Conservation (phyloP, 2,329 filamentous ascomycete genomes). For the Stagonosporopsis tanaceti region DNA sequence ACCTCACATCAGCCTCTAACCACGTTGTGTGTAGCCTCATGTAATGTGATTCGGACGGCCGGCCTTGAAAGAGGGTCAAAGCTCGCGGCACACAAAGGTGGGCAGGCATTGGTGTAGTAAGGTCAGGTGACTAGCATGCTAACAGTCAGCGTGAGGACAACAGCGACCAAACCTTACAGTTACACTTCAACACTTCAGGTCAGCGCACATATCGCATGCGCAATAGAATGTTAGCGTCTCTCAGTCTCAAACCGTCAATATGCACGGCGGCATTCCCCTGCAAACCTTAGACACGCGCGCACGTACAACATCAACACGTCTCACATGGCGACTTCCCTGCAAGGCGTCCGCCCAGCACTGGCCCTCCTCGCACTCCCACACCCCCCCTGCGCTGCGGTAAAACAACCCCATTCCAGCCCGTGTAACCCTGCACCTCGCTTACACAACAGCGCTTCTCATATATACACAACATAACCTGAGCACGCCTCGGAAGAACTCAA, state of each 20-base stretch:
- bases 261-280: neutral
- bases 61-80: constrained; percentile 2
- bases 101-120: neutral
- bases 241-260: too few relatives aligned
- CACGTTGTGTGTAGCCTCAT: constrained; percentile 5
- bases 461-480: neutral
- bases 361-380: neutral
- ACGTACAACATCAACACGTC: constrained; percentile 8
- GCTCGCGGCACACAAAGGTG: neutral
- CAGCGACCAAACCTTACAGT: neutral
- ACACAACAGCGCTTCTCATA: constrained; percentile 8
- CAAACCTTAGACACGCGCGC: neutral
- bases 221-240: too few relatives aligned
- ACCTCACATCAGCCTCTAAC: constrained; percentile 16
- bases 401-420: constrained; percentile 6
- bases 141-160: neutral
- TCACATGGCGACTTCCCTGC: constrained; percentile 8
- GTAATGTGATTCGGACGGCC: neutral
- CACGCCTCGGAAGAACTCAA: neutral
- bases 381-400: neutral
- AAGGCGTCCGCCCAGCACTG: neutral
- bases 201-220: neutral
- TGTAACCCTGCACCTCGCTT: constrained; percentile 18
- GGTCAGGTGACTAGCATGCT: constrained; percentile 6
- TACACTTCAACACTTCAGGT: neutral